Conservation (phyloP, 73 alveolate species). For the Paramecium primaurelia region DNA sequence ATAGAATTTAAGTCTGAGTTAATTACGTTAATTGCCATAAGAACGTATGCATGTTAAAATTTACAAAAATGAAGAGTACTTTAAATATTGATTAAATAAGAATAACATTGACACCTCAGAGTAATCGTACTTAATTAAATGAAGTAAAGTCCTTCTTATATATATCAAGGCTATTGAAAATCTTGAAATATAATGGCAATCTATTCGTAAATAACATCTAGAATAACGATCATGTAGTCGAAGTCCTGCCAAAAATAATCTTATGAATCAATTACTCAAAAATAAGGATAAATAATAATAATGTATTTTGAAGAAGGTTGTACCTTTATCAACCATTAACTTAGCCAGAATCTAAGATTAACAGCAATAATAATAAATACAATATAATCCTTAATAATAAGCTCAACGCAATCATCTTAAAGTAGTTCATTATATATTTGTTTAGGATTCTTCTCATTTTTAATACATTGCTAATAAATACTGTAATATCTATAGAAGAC, state of each 20-base stretch:
- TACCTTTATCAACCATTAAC: constrained; percentile 2
- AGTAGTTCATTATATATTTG: not conserved
- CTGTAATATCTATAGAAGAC: not conserved
- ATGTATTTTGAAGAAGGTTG: not conserved
- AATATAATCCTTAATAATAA: not conserved
- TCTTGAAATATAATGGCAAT: constrained; percentile 6
- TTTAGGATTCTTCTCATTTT: constrained; percentile 2
- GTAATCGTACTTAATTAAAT: not conserved
- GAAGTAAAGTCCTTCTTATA: not conserved
- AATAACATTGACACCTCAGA: not conserved
- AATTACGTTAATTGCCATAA: not conserved
- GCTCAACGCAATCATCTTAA: not conserved
- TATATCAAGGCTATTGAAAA: not conserved
- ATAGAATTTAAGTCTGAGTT: not conserved
- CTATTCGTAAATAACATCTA: not conserved
- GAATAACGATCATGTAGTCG: not conserved
- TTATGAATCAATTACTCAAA: not conserved
- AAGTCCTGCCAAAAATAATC: not conserved
- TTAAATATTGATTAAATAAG: not conserved
- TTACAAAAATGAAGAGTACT: constrained; percentile 7
- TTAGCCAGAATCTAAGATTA: not conserved
- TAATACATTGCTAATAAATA: not conserved
- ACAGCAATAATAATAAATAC: not conserved
- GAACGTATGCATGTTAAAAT: not conserved
- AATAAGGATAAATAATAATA: not conserved